Conservation (phyloP, 768 basidiomycete genomes). For the Cantharellus cinnabarinus region DNA sequence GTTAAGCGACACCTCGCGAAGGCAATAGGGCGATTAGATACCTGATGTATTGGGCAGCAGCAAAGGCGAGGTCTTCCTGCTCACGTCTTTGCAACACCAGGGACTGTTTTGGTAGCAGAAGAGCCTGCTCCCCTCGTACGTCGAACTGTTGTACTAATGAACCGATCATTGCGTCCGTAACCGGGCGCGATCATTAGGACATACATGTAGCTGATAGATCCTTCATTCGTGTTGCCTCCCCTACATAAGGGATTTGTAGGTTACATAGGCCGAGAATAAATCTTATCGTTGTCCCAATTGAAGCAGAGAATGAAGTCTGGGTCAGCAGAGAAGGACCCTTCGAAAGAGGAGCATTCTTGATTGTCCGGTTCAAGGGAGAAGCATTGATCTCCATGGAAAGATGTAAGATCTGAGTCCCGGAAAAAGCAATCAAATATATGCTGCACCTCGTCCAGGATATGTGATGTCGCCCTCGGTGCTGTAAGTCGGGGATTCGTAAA, state of each 20-base stretch:
- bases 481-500: not conserved
- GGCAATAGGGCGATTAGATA: constrained; percentile 12
- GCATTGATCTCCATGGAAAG: too few relatives aligned
- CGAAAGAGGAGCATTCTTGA: too few relatives aligned
- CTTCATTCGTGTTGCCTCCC: constrained; percentile 15
- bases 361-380: too few relatives aligned
- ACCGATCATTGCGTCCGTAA: not conserved
- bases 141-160: constrained; percentile 38
- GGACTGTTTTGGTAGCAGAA: constrained; percentile 25
- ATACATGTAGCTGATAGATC: constrained; percentile 26
- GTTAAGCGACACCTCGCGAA: not conserved
- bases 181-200: not conserved
- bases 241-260: not conserved
- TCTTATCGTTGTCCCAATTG: too few relatives aligned
- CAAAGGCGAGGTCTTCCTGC: constrained; percentile 20
- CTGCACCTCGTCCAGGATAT: too few relatives aligned
- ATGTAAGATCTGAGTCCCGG: too few relatives aligned
- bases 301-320: too few relatives aligned
- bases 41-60: constrained; percentile 49
- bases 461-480: too few relatives aligned
- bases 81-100: constrained; percentile 20
- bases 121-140: constrained; percentile 31
- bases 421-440: too few relatives aligned
- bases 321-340: too few relatives aligned
- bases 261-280: too few relatives aligned